A percentile compares a stretch with the other conserved stretches of the same genome.
phyloP scores from a whole-genome alignment of 108 stramenopile genomes.

The Aurantiochytrium sp. region DNA sequence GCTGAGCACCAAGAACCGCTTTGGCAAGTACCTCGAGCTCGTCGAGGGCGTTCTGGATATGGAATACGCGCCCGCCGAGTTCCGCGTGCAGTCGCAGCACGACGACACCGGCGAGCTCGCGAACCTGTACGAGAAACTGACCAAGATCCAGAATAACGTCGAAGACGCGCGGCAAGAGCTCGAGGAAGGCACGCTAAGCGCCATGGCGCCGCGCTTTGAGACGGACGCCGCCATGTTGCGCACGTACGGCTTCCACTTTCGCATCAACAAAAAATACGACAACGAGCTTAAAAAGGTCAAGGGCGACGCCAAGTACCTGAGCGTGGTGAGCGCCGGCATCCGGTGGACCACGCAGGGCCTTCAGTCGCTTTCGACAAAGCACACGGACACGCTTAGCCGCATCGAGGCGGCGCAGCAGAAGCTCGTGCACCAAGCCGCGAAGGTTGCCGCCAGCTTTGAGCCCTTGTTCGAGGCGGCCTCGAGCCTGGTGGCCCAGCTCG shows the following conservation, averaged over 20 bases:
- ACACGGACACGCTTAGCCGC: neutral
- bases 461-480: neutral
- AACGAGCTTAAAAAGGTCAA: neutral
- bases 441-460: conserved; percentile 1
- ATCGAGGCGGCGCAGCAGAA: neutral
- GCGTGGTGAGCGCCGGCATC: neutral
- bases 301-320: neutral
- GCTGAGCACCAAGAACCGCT: neutral
- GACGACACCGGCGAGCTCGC: neutral
- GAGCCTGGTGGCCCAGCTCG: neutral
- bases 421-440: neutral
- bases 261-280: neutral
- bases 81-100: neutral
- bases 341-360: neutral
- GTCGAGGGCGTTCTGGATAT: neutral
- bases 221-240: neutral
- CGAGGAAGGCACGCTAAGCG: neutral
- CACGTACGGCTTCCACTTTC: conserved; percentile 26
- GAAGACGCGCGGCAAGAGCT: neutral
- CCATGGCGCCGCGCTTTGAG: neutral
- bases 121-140: neutral
- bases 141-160: neutral
- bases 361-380: neutral
- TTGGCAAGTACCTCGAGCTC: conserved; percentile 6
- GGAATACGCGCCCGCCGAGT: neutral